Base-by-base conservation (phyloP, 2,329 filamentous ascomycete species). In the Beauveria brongniartii region DNA sequence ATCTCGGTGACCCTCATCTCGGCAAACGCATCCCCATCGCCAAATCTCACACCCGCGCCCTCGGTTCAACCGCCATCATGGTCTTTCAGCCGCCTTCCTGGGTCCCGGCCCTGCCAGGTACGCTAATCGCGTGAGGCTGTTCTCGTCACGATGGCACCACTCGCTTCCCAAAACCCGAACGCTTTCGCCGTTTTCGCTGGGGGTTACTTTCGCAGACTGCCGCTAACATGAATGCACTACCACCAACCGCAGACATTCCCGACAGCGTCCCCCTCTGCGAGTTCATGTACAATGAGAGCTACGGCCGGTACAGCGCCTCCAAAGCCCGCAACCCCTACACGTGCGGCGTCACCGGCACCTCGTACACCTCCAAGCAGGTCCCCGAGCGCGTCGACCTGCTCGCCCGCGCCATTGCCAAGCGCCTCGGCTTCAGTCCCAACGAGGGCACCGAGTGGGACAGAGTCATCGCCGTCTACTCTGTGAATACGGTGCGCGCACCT, bases 381-480 rank as follows among this genome's bases (percentile, higher is more conserved):
- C 82, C 81, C 55, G 78, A 86, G 61, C 81, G 89, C 24, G 82
- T 89, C 10, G 86, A 91, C 30, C 79, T 77, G 58, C 78, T 94
- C 24, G 82, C 90, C 18, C 82, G 87, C 62, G 87, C 83, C 24
- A 75, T 95, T 40, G 81, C 82, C 46, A 86, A 89, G 70, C 84
- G 90, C 64, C 80, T 94, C 62, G 86, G 83, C 48, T 92, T 90
- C 81, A 72, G 80, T 51, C 84, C 88, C 8, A 87, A 90, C 65
- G 72, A 84, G 61, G 90, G 88, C 14, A 83, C 84, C 0, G 89
- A 92, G 70, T 94, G 88, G 87, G 90, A 94, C 68, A 91, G 92
- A 72, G 88, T 92, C 26, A 77, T 91, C 53, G 87, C 80, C 5
- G 77, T 92, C 30, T 95, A 90, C 74, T 87, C 87, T n/a, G 74